These are phyloP conservation scores for Citrus sp. DNA, from an alignment of 345 rosid genomes.

Conservation along the genomic window DNA sequence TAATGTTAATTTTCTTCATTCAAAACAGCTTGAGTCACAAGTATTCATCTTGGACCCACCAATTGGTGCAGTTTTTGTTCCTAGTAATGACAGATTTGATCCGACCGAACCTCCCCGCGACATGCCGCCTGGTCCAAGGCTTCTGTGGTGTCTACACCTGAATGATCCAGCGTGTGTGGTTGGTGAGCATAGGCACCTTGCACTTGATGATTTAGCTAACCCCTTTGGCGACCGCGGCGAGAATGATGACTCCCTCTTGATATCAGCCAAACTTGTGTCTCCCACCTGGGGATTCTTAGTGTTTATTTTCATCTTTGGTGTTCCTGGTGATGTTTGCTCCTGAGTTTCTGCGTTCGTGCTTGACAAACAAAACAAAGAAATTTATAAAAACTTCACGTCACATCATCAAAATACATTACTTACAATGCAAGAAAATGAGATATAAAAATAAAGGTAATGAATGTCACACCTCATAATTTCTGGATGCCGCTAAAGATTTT, in stretches of 20 bases:
- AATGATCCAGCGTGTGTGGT: constrained; percentile 78
- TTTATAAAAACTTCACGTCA: not conserved
- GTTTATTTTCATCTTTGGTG: not conserved
- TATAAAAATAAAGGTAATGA: not conserved
- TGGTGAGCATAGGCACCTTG: constrained; percentile 70
- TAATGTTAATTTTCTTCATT: no score
- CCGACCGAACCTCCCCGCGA: constrained; percentile 56
- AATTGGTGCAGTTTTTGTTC: constrained; percentile 14
- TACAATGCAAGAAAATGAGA: not conserved
- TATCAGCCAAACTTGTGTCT: not conserved
- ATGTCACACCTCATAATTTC: constrained; percentile 10
- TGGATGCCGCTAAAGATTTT: not conserved
- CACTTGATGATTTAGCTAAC: not conserved
- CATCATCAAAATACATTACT: not conserved
- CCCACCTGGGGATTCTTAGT: not conserved
- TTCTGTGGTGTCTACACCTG: constrained; percentile 67
- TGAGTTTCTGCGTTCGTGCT: not conserved
- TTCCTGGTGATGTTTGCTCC: not conserved
- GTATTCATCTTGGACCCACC: constrained; percentile 4
- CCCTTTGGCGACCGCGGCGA: constrained; percentile 7
- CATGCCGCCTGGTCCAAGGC: constrained; percentile 25
- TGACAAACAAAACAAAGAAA: not conserved
- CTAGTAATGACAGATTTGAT: constrained; percentile 54
- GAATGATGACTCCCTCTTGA: constrained; percentile 13
- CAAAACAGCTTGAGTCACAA: not conserved